Base-by-base conservation (phyloP, 2,329 filamentous ascomycete species). In the Stemphylium beticola region DNA sequence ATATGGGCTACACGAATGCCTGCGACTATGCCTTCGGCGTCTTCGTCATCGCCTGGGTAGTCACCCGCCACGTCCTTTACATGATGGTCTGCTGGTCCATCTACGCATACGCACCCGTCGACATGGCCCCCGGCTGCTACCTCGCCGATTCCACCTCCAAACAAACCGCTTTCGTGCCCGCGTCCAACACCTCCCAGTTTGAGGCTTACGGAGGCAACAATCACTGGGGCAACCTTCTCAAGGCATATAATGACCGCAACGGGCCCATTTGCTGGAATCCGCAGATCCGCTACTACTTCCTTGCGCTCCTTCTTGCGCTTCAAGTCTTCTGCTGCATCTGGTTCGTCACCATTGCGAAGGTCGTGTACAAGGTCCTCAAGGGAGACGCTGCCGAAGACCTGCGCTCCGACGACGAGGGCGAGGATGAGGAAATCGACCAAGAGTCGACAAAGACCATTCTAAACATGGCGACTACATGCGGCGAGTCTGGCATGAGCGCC, bases 321-420 rank as follows among this genome's bases (percentile, higher is more conserved):
- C 92, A 98, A 76, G 79, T 82, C 18, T 83, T 99, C 48, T 92
- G 90, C 29, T 79, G 96, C 32, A 82, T 90, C 58, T 98, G 95
- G 95, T 96, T 98, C 70, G 83, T 81, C 58, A 90, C 96, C 87
- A 96, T 98, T 63, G 77, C 93, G 34, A 86, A 87, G 53, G 90
- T 99, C 2, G 92, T 92, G 18, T 82, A 89, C 58, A 87, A 88
- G 57, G 92, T 98, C 5, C 72, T 98, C 32, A 84, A 83, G 45
- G 93, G 93, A 29, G 85, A 83, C 33, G 82, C 85, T 29, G 92
- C 93, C 4, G 92, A 97, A 60, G 95, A 99, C 70, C 84, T 86
- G 15, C 87, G 95, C 51, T 96, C 91, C 60, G 93, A 97, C 65
- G 91, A 92, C 60, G 92, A 96, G 76, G 89, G 79, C 5, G 90